phyloP scores from a whole-genome alignment of 78 protist species.

The Speleostelium caveatum region DNA sequence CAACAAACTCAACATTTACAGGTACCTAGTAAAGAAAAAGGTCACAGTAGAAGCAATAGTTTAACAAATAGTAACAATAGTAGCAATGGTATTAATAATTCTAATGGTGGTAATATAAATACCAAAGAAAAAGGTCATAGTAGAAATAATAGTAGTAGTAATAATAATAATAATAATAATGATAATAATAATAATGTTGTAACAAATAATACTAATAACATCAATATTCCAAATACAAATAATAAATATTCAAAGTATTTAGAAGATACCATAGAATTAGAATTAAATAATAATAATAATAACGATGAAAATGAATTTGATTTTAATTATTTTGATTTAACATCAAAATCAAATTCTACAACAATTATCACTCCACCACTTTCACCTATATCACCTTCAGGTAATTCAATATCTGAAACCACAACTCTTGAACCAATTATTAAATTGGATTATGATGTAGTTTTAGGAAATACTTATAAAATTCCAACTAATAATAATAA shows the following conservation, averaged over 20 bases:
- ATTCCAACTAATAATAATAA: no score
- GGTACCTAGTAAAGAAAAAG: no score
- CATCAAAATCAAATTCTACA: not conserved
- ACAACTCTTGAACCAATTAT: no score
- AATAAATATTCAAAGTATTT: not conserved
- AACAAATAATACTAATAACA: not conserved
- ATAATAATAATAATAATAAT: not conserved
- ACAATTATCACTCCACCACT: not conserved
- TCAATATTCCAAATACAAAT: not conserved
- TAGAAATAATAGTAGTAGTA: conserved; percentile 6
- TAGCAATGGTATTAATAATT: not conserved
- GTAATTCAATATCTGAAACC: no score
- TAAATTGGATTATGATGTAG: no score
- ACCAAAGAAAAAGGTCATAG: not conserved
- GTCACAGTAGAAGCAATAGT: no score
- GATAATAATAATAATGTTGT: not conserved
- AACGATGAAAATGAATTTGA: not conserved
- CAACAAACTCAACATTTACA: no score
- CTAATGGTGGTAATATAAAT: not conserved
- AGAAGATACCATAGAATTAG: not conserved
- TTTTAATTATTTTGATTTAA: not conserved
- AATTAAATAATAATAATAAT: no score
- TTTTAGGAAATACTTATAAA: no score
- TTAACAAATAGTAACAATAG: not conserved
- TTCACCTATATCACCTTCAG: not conserved